phyloP scores from a whole-genome alignment of 179 eudicot species.

The Patellifolia procumbens region DNA sequence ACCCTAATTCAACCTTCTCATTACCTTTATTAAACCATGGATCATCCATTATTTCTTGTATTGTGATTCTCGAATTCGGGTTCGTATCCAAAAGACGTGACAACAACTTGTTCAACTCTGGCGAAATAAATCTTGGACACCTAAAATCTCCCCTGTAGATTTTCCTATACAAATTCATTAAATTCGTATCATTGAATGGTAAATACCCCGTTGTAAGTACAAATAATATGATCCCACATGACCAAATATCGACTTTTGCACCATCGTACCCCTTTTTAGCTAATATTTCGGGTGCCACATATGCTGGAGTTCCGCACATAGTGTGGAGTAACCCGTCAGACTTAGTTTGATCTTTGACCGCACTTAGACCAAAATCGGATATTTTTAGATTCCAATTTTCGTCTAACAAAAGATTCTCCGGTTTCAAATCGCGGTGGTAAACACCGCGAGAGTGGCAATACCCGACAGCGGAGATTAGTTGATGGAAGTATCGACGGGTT shows the following conservation, averaged over 20 bases:
- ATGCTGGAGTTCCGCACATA: slow-evolving; percentile 50
- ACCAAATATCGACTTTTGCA: slow-evolving; percentile 43
- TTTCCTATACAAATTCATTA: slow-evolving; percentile 42
- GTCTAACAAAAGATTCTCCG: slow-evolving; percentile 42
- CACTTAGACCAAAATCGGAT: slow-evolving; percentile 42
- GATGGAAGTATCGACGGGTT: slow-evolving; percentile 67
- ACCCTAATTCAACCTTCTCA: slow-evolving; percentile 19
- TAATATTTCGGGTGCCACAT: slow-evolving; percentile 49
- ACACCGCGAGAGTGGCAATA: slow-evolving; percentile 66
- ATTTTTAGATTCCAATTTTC: slow-evolving; percentile 40
- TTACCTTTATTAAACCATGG: slow-evolving; percentile 42
- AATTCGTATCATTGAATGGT: slow-evolving; percentile 43
- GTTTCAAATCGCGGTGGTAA: slow-evolving; percentile 46
- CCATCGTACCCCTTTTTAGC: slow-evolving; percentile 48
- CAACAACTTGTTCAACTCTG: slow-evolving; percentile 31
- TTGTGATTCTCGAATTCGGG: slow-evolving; percentile 35
- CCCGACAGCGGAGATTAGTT: slow-evolving; percentile 68
- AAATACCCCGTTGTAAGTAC: slow-evolving; percentile 39
- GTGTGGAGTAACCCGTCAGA: slow-evolving; percentile 37
- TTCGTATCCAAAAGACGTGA: slow-evolving; percentile 37
- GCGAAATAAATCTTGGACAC: slow-evolving; percentile 40
- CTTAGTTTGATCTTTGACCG: slow-evolving; percentile 30
- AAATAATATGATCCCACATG: slow-evolving; percentile 43
- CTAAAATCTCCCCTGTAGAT: slow-evolving; percentile 40
- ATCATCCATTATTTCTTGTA: slow-evolving; percentile 34